Conservation (phyloP, 768 basidiomycete genomes). For the Hypholoma sublateritium region DNA sequence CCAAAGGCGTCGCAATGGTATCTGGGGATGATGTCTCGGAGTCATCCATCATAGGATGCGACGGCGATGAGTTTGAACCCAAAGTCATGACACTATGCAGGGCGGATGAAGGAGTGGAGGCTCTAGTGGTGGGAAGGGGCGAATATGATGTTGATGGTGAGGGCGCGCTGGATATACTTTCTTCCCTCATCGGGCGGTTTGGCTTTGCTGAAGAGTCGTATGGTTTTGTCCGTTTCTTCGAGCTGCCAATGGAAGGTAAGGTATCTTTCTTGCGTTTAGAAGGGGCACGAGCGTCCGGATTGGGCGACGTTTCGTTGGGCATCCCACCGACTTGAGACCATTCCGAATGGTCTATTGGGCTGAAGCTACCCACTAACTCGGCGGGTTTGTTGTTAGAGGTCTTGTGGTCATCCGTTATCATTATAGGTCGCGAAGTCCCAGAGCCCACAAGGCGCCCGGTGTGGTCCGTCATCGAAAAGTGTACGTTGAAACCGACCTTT, state of each 20-base stretch:
- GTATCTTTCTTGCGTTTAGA: conserved; percentile 52
- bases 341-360: conserved; percentile 40
- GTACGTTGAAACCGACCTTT: conserved; percentile 91
- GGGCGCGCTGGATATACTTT: conserved; percentile 50
- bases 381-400: conserved; percentile 45
- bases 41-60: conserved; percentile 37
- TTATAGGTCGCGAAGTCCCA: conserved; percentile 85
- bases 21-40: conserved; percentile 51
- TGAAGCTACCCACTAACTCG: conserved; percentile 32
- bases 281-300: conserved; percentile 35
- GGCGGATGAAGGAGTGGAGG: conserved; percentile 42
- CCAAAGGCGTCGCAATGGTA: conserved; percentile 42
- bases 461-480: conserved; percentile 82
- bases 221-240: conserved; percentile 68
- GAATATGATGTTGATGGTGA: conserved; percentile 48
- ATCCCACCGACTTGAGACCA: conserved; percentile 44
- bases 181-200: conserved; percentile 46
- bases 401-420: conserved; percentile 99
- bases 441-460: conserved; percentile 78
- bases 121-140: conserved; percentile 42
- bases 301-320: conserved; percentile 25
- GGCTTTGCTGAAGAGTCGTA: conserved; percentile 58
- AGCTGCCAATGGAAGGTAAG: conserved; percentile 16
- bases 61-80: conserved; percentile 27
- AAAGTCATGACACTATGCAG: conserved; percentile 25